Conservation (phyloP, 1,284 basidiomycete species). For the Irpex rosettiformis region DNA sequence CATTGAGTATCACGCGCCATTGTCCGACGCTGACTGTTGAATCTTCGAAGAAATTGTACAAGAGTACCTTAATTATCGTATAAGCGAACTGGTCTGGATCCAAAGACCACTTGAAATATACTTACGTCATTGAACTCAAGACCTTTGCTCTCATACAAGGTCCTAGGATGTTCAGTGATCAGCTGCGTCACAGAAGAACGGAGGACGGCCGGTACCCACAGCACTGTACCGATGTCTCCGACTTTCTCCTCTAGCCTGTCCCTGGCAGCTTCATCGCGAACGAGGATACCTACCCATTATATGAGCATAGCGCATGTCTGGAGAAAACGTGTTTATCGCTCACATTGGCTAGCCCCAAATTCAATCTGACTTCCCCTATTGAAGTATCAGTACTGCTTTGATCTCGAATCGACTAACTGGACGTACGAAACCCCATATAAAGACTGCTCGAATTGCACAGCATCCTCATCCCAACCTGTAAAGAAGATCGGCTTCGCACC, state of each 20-base stretch:
- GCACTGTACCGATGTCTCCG: conserved; percentile 57
- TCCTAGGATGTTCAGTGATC: conserved; percentile 36
- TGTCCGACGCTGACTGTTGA: conserved; percentile 45
- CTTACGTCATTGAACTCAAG: conserved; percentile 69
- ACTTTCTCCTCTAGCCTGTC: conserved; percentile 48
- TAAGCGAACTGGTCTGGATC: background rate
- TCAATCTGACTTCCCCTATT: conserved; percentile 50
- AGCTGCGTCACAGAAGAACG: background rate
- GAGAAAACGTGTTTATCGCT: conserved; percentile 10
- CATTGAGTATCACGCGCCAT: conserved; percentile 60
- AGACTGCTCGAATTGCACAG: conserved; percentile 53
- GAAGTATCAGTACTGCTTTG: no score
- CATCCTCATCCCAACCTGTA: conserved; percentile 49
- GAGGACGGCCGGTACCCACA: conserved; percentile 39
- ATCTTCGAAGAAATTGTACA: conserved; percentile 72
- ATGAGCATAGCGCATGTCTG: background rate
- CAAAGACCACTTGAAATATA: background rate
- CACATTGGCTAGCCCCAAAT: conserved; percentile 69
- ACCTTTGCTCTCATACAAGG: conserved; percentile 72
- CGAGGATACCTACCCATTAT: conserved; percentile 53
- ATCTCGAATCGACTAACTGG: no score
- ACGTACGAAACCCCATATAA: conserved; percentile 47
- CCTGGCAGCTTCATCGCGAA: conserved; percentile 54
- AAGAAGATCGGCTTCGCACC: conserved; percentile 62
- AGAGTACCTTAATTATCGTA: conserved; percentile 46